Evolutionary conservation across 257 asterid genomes (phyloP), one percentile per base, ranked within the genome.

Genomic region (Scutellaria minor): DNA sequence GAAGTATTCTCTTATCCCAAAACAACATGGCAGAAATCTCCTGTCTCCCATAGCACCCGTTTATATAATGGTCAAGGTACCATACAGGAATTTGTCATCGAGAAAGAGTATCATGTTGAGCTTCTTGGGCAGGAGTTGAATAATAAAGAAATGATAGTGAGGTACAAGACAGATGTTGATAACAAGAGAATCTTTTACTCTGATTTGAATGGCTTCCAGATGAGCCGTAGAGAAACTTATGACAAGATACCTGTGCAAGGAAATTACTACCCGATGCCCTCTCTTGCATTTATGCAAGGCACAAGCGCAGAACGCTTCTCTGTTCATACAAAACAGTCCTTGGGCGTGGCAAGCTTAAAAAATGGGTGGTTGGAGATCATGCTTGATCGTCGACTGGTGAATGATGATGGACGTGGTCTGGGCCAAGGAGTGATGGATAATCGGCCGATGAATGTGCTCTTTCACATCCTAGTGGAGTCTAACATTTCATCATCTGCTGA

Each of bases 371-470:
- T 92, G 73, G 99, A 95, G 81, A 78, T 95, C 75, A 95, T 95
- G 99, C 96, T 95, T 24, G 98, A 95, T 65, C 90, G 98, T 18
- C 91, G 98, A 13, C 78, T 92, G 18, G 81, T 79, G 66, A 85
- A 85, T 63, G 99, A 95, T 56, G 99, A 95, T 75, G 99, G 93
- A 2, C 96, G 99, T 39, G 99, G 99, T 42, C 83, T 95, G 63
- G 98, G 99, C 50, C 99, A 95, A 79, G 99, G 96, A 39, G 97
- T 95, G 77, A 81, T 82, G 96, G 99, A 95, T 77, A 95, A 95
- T 74, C 96, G 80, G 46, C 91, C 96, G 4, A 87, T 87, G 94
- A 95, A 92, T 70, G 91, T 92, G 48, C 57, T 90, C 63, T 92
- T 95, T 83, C 93, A 92, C 84, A 79, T 92, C 69, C 83, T 78